Conservation (phyloP, 371 early-diverging fungal genomes). For the Mortierella sp. region DNA sequence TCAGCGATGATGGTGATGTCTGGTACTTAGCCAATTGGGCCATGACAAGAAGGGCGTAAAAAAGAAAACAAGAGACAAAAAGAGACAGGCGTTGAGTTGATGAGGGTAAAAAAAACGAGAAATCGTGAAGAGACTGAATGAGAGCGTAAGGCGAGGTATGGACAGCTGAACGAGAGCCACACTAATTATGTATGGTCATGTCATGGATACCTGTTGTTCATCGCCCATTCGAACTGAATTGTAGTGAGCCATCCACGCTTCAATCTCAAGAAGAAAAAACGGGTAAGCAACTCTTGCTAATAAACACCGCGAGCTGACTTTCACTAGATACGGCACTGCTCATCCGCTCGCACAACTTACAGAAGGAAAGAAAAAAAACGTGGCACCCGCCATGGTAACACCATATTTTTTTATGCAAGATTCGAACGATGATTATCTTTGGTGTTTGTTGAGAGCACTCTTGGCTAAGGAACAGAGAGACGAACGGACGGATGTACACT, state of each 20-base stretch:
- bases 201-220: not conserved
- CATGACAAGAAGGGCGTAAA: not conserved
- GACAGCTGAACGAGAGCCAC: not conserved
- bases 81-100: not conserved
- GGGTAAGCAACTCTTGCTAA: not conserved
- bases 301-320: not conserved
- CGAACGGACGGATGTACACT: not conserved
- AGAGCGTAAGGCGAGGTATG: not conserved
- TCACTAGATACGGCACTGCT: not conserved
- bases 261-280: not conserved
- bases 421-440: not conserved
- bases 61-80: not conserved
- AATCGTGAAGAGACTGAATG: not conserved
- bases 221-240: not conserved
- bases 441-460: not conserved
- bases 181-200: constrained; percentile 13
- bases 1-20: too few species aligned
- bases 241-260: not conserved
- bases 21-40: not conserved
- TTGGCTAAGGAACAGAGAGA: not conserved
- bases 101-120: not conserved
- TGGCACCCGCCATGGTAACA: not conserved
- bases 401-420: not conserved
- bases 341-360: not conserved
- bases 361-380: not conserved